Evolutionary conservation across 306 rosid genomes (phyloP).

Genomic region (Potentilla sterilis): DNA sequence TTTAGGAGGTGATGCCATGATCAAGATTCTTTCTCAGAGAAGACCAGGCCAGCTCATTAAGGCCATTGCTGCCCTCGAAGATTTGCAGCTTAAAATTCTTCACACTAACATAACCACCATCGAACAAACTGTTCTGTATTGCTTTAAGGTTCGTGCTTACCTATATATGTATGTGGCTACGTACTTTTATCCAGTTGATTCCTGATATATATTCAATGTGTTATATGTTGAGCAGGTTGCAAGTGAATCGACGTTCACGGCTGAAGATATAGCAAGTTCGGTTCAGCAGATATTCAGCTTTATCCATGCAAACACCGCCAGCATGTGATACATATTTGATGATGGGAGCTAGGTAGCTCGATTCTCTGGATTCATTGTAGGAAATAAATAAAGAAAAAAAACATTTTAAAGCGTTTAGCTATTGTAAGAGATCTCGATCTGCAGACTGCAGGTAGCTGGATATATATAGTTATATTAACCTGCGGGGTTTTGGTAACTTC

Average conservation of each 20-base stretch:
- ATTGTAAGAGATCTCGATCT: not conserved
- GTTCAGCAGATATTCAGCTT: constrained; percentile 89
- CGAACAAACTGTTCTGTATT: constrained; percentile 94
- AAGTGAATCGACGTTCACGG: constrained; percentile 77
- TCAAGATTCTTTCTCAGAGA: constrained; percentile 81
- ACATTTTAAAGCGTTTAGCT: not conserved
- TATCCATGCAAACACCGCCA: constrained; percentile 67
- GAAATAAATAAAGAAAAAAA: not conserved
- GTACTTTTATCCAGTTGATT: not conserved
- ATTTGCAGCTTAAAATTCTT: constrained; percentile 79
- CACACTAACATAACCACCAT: constrained; percentile 95
- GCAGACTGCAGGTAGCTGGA: not conserved
- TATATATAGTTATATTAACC: not conserved
- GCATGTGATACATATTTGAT: constrained; percentile 29
- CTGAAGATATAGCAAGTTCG: constrained; percentile 86
- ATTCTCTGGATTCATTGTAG: not conserved
- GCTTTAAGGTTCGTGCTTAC: constrained; percentile 62
- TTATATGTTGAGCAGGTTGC: constrained; percentile 50
- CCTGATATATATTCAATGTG: not conserved
- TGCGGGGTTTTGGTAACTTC: not conserved
- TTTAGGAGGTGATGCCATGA: constrained; percentile 85
- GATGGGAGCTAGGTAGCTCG: not conserved
- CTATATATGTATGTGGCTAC: not conserved
- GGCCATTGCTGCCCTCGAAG: constrained; percentile 93
- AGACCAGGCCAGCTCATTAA: constrained; percentile 88